Base-by-base conservation (phyloP, 805 yeast genomes). In the Candida nitratophila region DNA sequence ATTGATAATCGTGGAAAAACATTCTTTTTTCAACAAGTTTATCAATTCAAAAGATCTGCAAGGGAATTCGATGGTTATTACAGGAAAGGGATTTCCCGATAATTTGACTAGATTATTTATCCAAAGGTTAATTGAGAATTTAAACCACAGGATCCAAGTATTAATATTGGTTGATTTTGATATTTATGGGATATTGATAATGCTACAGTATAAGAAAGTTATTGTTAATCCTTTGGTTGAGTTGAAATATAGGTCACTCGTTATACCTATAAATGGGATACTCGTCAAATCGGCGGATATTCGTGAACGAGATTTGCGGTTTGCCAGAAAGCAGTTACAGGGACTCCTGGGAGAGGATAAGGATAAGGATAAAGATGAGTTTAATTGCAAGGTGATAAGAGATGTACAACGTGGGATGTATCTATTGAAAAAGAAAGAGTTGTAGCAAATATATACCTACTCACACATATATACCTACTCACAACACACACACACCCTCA, bases 31-130 rank as follows among this genome's bases (percentile, higher is more conserved):
- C 49, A 61, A 17, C 8, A 5, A 17, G 7, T 19, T 34, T 34
- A 17, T 34, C 12, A 34, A 34, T 20, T 6, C 6, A 7, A 45
- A 38, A 3, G 32, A 35, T 20, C 19, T 38, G 12, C 46, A 49
- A 15, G 47, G 50, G 29, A 44, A 50, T 9, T 47, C 6, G 6
- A 7, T 76, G 1, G 31, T 76, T 0, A 57, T 83, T 9, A 81
- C 88, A 0, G 87, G 85, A 0, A 77, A 76, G 54, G 89, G 89
- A 4, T 81, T 68, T 51, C 87, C 89, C 0, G 89, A 83, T 55
- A 52, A 65, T 12, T 58, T 73, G 6, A 80, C 87, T 0, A 64
- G 70, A 40, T 49, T 54, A 21, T 70, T 81, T 44, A 49, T 78
- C 9, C 41, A 48, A 3, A 46, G 53, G 17, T 47, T 59, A n/a